Conservation (phyloP, 805 yeast species). For the Saccharomycopsis vini region DNA sequence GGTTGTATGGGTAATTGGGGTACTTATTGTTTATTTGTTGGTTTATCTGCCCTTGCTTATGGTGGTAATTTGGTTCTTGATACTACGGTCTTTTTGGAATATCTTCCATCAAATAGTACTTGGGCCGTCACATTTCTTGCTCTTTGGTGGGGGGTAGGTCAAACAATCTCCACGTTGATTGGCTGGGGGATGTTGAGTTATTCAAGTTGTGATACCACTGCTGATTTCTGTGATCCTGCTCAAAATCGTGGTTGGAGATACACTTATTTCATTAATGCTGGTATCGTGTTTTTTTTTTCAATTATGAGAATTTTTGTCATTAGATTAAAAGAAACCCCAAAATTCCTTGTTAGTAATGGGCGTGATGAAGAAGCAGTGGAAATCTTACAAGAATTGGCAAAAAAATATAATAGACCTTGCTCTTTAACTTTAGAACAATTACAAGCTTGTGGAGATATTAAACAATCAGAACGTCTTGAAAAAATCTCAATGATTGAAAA, state of each 20-base stretch:
- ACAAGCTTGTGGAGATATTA: conserved; percentile 34
- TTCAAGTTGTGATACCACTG: conserved; percentile 36
- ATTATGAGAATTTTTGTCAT: conserved; percentile 38
- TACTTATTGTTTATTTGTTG: conserved; percentile 41
- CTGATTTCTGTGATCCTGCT: conserved; percentile 34
- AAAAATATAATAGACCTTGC: conserved; percentile 33
- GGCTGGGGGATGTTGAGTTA: conserved; percentile 51
- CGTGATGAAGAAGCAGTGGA: conserved; percentile 40
- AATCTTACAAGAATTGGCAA: conserved; percentile 39
- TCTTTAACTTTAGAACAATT: conserved; percentile 42
- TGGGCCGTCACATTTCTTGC: conserved; percentile 47
- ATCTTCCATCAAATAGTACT: conserved; percentile 41
- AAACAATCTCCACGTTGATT: conserved; percentile 40
- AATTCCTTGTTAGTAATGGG: conserved; percentile 43
- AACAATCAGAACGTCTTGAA: conserved; percentile 20
- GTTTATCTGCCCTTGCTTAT: conserved; percentile 36
- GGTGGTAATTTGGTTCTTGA: conserved; percentile 54
- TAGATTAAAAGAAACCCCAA: conserved; percentile 46
- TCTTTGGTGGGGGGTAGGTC: conserved; percentile 58
- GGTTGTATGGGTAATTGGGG: conserved; percentile 45
- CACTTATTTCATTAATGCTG: conserved; percentile 45
- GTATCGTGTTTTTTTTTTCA: conserved; percentile 40
- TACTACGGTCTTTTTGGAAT: conserved; percentile 45
- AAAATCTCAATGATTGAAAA: conserved; percentile 24
- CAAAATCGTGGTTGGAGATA: conserved; percentile 58